Percentiles rank a stretch among this genome's conserved stretches.
phyloP scores from a whole-genome alignment of 768 basidiomycete species.

The Mycena galericulata region DNA sequence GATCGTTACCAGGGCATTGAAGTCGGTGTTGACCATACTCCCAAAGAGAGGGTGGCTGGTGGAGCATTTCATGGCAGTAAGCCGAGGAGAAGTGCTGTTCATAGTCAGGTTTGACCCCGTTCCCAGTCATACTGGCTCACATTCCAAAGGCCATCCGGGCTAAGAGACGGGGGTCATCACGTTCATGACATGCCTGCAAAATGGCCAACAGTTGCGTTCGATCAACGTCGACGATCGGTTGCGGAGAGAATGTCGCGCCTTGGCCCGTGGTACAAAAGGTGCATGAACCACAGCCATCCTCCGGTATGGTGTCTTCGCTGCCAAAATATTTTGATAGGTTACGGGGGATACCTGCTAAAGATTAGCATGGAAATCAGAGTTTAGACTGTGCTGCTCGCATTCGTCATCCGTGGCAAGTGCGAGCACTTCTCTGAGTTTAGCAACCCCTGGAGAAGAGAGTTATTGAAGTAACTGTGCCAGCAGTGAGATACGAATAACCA shows the following conservation, averaged over 20 bases:
- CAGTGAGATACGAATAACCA: slow-evolving; percentile 1
- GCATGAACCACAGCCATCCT: slow-evolving; percentile 55
- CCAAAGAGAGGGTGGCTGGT: slow-evolving; percentile 57
- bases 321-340: slow-evolving; percentile 59
- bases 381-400: slow-evolving; percentile 43
- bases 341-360: slow-evolving; percentile 53
- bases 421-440: slow-evolving; percentile 53
- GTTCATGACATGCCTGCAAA: slow-evolving; percentile 55
- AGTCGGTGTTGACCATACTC: slow-evolving; percentile 55
- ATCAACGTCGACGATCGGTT: slow-evolving; percentile 38
- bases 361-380: neutral
- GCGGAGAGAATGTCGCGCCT: slow-evolving; percentile 45
- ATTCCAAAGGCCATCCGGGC: slow-evolving; percentile 65
- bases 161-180: slow-evolving; percentile 62
- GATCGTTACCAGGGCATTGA: slow-evolving; percentile 47
- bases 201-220: slow-evolving; percentile 49
- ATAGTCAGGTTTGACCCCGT: neutral
- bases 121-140: neutral
- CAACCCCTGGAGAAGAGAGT: slow-evolving; percentile 40
- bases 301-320: slow-evolving; percentile 52
- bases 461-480: neutral
- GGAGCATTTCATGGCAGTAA: slow-evolving; percentile 56
- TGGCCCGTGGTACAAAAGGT: slow-evolving; percentile 55
- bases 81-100: slow-evolving; percentile 48
- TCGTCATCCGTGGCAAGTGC: slow-evolving; percentile 51